phyloP scores from a whole-genome alignment of 257 asterid species.

The Lantana camara region DNA sequence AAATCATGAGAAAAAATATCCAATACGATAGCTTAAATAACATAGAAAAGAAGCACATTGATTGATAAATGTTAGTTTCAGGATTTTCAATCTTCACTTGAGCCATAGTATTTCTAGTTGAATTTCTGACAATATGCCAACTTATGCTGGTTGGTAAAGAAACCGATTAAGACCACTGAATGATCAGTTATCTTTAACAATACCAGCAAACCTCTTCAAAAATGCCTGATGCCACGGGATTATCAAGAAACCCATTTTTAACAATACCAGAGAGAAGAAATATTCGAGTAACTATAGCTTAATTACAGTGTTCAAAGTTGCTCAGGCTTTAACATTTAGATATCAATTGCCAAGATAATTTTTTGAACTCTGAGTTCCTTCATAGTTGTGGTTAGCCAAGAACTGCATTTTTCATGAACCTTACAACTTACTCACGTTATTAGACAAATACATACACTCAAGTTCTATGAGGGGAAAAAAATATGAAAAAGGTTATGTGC shows the following conservation, averaged over 20 bases:
- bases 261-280: background rate
- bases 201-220: background rate
- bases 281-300: background rate
- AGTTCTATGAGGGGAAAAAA: background rate
- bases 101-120: constrained; percentile 10
- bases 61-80: background rate
- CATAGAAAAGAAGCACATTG: constrained; percentile 11
- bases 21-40: constrained; percentile 4
- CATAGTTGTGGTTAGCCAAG: background rate
- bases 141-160: constrained; percentile 15
- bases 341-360: background rate
- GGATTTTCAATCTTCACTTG: background rate
- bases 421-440: background rate
- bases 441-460: background rate
- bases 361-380: background rate
- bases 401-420: background rate
- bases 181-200: constrained; percentile 9
- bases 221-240: constrained; percentile 1
- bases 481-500: background rate
- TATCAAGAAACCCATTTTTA: background rate
- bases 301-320: background rate
- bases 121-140: background rate
- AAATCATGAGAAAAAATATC: constrained; percentile 7
- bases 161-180: background rate
- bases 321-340: background rate